Evolutionary conservation across 2,329 filamentous ascomycete genomes (phyloP), one percentile per base, ranked within the genome.

Genomic region (Sporothrix humicola): DNA sequence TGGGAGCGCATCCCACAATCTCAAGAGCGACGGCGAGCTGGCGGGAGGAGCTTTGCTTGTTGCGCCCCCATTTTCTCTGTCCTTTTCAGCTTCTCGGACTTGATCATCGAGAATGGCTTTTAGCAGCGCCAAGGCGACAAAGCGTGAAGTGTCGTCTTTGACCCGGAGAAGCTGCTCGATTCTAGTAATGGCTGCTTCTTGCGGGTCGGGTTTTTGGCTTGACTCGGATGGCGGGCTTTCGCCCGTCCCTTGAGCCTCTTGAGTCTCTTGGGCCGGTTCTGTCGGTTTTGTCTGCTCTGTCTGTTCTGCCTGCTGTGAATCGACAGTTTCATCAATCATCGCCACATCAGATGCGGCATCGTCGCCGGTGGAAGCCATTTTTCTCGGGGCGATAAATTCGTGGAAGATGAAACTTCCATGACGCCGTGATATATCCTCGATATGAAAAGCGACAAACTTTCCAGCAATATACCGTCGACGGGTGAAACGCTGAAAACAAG

Each of bases 111-210:
- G 84, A 13, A 91, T 81, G n/a, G 88, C 87, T 77, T 90, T 91
- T 69, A 92, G 84, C 26, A 92, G 84, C 0, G 90, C 89, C 26
- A 93, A 83, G 8, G 90, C 91, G 54, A 92, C 90, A 76, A 93
- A 92, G 77, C 89, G 86, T 23, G 89, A 88, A 0, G 91, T 92
- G 78, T 93, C 90, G 78, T 92, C 87, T 74, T 88, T 89, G 72
- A 87, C 81, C 72, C 83, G 82, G 48, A 93, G 84, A 2, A 92
- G 84, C 1, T 82, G 78, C 76, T 88, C 83, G 71, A 91, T 86
- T 77, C 87, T 87, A 69, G 85, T 81, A 70, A 88, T 46, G 0
- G 79, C 77, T 12, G 72, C 72, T 0, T 72, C 74, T 44, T 77
- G 71, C 17, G 26, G 48, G 23, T 20, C 58, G 50, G 46, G 23